phyloP scores from a whole-genome alignment of 257 asterid species.

The Solanum piurae region DNA sequence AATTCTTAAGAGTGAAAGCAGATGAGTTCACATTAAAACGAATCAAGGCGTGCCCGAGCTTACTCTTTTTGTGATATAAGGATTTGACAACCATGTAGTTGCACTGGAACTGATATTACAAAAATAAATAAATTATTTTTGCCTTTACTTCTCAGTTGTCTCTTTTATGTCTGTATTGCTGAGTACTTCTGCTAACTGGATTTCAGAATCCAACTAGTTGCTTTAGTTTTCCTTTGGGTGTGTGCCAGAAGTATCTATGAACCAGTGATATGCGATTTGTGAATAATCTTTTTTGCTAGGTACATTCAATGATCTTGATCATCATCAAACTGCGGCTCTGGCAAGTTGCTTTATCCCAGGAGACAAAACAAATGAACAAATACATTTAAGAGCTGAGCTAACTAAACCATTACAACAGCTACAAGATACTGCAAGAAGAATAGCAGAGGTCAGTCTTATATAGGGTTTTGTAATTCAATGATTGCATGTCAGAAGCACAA shows the following conservation, averaged over 20 bases:
- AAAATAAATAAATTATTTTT: background rate
- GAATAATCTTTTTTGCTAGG: constrained; percentile 27
- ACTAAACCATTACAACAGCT: constrained; percentile 90
- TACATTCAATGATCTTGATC: constrained; percentile 92
- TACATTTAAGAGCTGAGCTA: constrained; percentile 83
- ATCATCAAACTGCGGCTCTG: constrained; percentile 86
- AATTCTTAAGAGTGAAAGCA: background rate
- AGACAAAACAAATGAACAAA: constrained; percentile 69
- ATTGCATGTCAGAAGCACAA: background rate
- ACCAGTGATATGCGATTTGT: background rate
- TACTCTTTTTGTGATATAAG: background rate
- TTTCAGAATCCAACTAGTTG: background rate
- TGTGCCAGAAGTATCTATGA: background rate
- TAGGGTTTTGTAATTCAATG: background rate
- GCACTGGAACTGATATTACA: background rate
- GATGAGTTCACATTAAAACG: background rate
- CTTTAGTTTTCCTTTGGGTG: background rate
- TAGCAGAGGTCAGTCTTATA: constrained; percentile 65
- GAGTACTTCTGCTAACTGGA: background rate
- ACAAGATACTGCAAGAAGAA: constrained; percentile 86
- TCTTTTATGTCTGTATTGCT: background rate
- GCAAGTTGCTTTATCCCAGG: constrained; percentile 96
- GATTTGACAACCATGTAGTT: background rate
- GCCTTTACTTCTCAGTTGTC: background rate
- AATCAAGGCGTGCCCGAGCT: background rate